Evolutionary conservation across 2,329 filamentous ascomycete genomes (phyloP).

Genomic region (Chaetothyriales sp.): DNA sequence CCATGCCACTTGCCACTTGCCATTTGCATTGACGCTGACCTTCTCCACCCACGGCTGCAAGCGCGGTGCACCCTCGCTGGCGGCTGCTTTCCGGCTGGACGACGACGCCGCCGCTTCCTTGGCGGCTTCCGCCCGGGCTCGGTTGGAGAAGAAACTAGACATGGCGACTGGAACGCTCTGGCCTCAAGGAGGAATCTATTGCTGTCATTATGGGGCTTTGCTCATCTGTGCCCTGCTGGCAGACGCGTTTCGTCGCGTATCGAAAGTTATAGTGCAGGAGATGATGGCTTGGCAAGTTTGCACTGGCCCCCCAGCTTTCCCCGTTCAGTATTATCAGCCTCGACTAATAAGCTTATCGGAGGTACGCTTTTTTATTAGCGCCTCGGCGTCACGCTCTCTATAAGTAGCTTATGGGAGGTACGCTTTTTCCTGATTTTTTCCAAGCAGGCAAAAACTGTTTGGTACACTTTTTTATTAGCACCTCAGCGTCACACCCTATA

Average conservation of each 20-base stretch:
- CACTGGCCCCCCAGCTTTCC: no score
- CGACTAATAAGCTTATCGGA: no score
- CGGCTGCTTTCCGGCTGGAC: constrained; percentile 51
- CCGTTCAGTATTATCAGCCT: no score
- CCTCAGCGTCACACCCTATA: no score
- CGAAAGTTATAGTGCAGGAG: no score
- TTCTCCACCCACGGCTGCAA: constrained; percentile 97
- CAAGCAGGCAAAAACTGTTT: no score
- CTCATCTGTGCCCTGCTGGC: neutral
- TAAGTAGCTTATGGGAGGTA: no score
- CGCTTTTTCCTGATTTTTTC: no score
- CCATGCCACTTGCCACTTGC: neutral
- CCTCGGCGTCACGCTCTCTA: no score
- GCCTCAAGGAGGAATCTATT: neutral
- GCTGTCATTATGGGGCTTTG: neutral
- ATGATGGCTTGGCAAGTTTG: no score
- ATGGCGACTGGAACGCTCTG: constrained; percentile 33
- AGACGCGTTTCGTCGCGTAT: neutral
- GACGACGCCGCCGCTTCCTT: constrained; percentile 54
- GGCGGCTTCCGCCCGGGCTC: constrained; percentile 54
- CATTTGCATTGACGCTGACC: constrained; percentile 22
- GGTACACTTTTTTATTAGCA: no score
- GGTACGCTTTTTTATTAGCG: no score
- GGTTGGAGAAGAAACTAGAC: constrained; percentile 91
- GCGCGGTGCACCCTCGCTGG: constrained; percentile 48